These are phyloP conservation scores for Macrophomina pseudophaseolina DNA, from an alignment of 2,329 filamentous ascomycete genomes.

Conservation along the genomic window DNA sequence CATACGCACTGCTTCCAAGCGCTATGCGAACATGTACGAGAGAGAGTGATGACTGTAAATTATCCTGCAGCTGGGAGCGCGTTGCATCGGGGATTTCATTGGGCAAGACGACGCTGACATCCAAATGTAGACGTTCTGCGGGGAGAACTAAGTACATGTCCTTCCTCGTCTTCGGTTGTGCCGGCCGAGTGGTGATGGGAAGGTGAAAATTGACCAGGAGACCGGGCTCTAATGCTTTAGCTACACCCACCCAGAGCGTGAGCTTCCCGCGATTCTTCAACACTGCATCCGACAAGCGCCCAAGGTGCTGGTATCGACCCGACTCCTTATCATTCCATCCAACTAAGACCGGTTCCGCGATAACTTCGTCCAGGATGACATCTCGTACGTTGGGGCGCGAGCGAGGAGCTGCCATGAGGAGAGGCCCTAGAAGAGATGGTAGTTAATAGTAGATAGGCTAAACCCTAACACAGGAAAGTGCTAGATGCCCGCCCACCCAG, in stretches of 20 bases:
- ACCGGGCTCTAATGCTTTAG: not conserved
- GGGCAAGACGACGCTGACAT: not conserved
- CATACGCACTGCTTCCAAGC: not conserved
- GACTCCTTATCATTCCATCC: not conserved
- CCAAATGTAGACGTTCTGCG: not conserved
- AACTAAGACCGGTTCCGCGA: not conserved
- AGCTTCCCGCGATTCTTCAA: not conserved
- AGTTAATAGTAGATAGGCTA: not conserved
- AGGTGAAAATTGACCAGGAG: not conserved
- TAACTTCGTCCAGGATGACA: not conserved
- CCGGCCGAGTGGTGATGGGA: not conserved
- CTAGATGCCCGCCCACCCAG: not conserved
- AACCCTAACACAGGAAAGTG: not conserved
- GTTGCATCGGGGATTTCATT: not conserved
- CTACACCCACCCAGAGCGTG: not conserved
- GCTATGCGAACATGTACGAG: not conserved
- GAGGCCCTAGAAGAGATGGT: not conserved
- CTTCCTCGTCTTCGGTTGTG: not conserved
- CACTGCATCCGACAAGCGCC: not conserved
- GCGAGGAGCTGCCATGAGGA: not conserved
- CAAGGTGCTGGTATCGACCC: not conserved
- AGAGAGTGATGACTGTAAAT: not conserved
- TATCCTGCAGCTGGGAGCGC: not conserved
- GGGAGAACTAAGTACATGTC: not conserved
- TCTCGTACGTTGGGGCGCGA: not conserved